Evolutionary conservation across 2,329 filamentous ascomycete species (phyloP).

Genomic region (Botrytis pseudocinerea): DNA sequence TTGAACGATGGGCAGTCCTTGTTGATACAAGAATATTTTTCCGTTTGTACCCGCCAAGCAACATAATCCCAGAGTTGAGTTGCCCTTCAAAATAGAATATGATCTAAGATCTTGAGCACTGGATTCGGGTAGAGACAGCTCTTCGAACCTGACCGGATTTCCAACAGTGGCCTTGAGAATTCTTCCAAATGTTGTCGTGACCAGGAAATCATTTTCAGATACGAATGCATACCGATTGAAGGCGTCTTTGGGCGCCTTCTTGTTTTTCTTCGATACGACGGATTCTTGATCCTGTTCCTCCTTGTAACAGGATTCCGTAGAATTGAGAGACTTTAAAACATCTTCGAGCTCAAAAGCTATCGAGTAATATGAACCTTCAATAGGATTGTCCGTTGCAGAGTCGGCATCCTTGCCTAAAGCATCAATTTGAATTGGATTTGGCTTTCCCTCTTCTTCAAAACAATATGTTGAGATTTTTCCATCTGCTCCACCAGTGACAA

Average conservation of each 20-base stretch:
- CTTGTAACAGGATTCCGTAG: background rate
- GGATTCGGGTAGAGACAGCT: slow-evolving; percentile 37
- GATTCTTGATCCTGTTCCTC: background rate
- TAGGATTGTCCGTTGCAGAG: background rate
- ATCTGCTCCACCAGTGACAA: slow-evolving; percentile 81
- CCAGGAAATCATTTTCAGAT: slow-evolving; percentile 52
- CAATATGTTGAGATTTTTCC: slow-evolving; percentile 57
- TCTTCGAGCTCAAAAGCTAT: slow-evolving; percentile 25
- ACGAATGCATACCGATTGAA: slow-evolving; percentile 67
- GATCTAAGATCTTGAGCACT: slow-evolving; percentile 45
- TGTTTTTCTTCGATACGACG: slow-evolving; percentile 37
- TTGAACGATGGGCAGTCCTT: slow-evolving; percentile 24
- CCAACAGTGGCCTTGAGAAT: slow-evolving; percentile 50
- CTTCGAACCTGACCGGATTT: slow-evolving; percentile 32
- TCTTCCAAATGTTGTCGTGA: slow-evolving; percentile 61
- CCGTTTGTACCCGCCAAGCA: slow-evolving; percentile 51
- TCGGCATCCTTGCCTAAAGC: background rate
- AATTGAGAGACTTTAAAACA: slow-evolving; percentile 15
- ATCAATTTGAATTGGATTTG: background rate
- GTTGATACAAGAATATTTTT: slow-evolving; percentile 35
- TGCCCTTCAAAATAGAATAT: slow-evolving; percentile 49
- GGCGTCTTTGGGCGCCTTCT: slow-evolving; percentile 45
- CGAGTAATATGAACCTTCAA: background rate
- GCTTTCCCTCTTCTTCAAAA: background rate
- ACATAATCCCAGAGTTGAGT: slow-evolving; percentile 42